These are phyloP conservation scores for Cladosporium sp. DNA, from an alignment of 2,329 filamentous ascomycete genomes.

Conservation along the genomic window DNA sequence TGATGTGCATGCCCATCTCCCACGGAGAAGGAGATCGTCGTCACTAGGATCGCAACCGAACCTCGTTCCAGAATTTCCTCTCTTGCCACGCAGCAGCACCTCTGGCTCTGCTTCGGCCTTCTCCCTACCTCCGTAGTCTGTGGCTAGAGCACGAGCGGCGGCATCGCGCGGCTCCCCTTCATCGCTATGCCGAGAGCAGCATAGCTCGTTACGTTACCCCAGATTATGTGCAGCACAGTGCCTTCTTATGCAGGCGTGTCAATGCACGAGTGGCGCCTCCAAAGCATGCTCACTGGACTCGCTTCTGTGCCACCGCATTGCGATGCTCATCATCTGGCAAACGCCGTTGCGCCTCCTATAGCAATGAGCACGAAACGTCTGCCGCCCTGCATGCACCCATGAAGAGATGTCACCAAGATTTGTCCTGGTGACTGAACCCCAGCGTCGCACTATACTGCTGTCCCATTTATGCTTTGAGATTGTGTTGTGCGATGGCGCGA, in stretches of 20 bases:
- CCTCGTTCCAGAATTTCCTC: slow-evolving; percentile 9
- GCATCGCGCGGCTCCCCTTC: slow-evolving; percentile 16
- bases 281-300: slow-evolving; percentile 9
- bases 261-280: slow-evolving; percentile 14
- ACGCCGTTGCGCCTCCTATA: slow-evolving; percentile 3
- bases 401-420: slow-evolving; percentile 4
- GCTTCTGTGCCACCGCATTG: slow-evolving; percentile 13
- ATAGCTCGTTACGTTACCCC: slow-evolving; percentile 13
- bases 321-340: slow-evolving; percentile 17
- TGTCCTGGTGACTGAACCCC: slow-evolving; percentile 2
- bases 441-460: background rate
- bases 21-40: slow-evolving; percentile 14
- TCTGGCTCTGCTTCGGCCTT: background rate
- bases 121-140: slow-evolving; percentile 6
- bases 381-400: slow-evolving; percentile 14
- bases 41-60: slow-evolving; percentile 3
- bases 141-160: slow-evolving; percentile 9
- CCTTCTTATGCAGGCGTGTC: slow-evolving; percentile 10
- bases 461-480: background rate
- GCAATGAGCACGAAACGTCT: background rate
- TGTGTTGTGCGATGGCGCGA: background rate
- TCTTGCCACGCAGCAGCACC: slow-evolving; percentile 9
- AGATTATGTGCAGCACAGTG: slow-evolving; percentile 11
- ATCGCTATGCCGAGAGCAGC: background rate
- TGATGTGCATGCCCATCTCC: slow-evolving; percentile 17